Evolutionary conservation across 352 stramenopile species (phyloP).

Genomic region (Salisapilia sapeloensis): DNA sequence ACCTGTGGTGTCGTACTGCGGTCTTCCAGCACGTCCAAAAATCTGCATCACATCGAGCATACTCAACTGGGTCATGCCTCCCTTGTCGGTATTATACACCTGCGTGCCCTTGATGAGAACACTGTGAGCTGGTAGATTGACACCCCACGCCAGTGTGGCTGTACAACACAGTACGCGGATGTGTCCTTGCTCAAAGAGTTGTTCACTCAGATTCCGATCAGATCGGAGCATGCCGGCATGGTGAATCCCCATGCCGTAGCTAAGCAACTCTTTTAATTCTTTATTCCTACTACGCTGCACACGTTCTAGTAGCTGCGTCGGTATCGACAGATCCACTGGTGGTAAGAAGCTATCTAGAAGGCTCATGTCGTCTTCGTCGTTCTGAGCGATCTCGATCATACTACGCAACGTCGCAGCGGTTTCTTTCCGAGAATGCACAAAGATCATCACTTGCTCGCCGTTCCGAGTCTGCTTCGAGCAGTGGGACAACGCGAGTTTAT

Average conservation of each 20-base stretch:
- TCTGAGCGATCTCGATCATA: constrained; percentile 80
- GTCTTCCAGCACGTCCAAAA: constrained; percentile 95
- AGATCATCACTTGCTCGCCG: constrained; percentile 94
- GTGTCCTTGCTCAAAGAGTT: constrained; percentile 94
- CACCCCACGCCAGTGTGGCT: constrained; percentile 97
- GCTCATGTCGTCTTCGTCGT: constrained; percentile 34
- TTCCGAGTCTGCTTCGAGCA: constrained; percentile 46
- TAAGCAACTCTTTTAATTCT: constrained; percentile 90
- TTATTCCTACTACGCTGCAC: constrained; percentile 89
- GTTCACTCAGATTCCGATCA: constrained; percentile 92
- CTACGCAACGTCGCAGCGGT: constrained; percentile 90
- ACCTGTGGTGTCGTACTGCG: constrained; percentile 98
- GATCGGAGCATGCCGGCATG: constrained; percentile 95
- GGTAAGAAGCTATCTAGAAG: constrained; percentile 44
- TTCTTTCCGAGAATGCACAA: constrained; percentile 98
- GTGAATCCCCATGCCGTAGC: constrained; percentile 93
- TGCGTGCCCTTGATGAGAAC: constrained; percentile 99
- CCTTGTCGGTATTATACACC: constrained; percentile 98
- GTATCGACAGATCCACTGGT: constrained; percentile 27
- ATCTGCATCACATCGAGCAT: constrained; percentile 99
- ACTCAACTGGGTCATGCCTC: constrained; percentile 92
- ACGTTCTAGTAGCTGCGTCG: constrained; percentile 30
- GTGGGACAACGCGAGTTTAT: constrained; percentile 62
- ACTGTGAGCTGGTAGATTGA: constrained; percentile 97
- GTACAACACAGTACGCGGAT: constrained; percentile 98